Evolutionary conservation across 306 rosid genomes (phyloP).

Genomic region (Fragaria iinumae): DNA sequence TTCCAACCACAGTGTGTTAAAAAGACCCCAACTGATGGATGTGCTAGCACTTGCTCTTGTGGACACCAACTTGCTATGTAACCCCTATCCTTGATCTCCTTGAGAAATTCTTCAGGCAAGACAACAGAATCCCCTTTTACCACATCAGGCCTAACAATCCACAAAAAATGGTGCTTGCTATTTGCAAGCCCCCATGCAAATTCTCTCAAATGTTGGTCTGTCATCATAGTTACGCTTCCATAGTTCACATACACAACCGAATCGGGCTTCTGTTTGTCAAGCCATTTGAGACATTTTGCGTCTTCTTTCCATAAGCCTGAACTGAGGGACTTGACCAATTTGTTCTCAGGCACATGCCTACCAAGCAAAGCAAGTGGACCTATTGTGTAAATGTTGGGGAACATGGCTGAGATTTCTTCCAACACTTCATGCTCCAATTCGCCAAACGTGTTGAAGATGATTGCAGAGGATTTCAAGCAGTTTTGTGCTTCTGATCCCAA

Average conservation of each 20-base stretch:
- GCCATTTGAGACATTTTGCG: conserved; percentile 34
- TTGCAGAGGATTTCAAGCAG: conserved; percentile 34
- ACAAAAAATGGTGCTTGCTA: conserved; percentile 35
- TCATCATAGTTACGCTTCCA: conserved; percentile 37
- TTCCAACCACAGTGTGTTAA: conserved; percentile 67
- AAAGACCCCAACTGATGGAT: conserved; percentile 42
- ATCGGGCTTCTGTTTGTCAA: conserved; percentile 25
- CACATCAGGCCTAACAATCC: conserved; percentile 47
- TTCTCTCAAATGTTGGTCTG: conserved; percentile 36
- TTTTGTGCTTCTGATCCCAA: conserved; percentile 28
- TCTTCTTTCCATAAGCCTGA: conserved; percentile 52
- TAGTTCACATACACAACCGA: conserved; percentile 46
- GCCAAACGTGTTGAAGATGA: conserved; percentile 40
- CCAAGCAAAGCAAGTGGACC: conserved; percentile 40
- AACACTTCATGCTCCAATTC: conserved; percentile 42
- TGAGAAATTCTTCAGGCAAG: conserved; percentile 28
- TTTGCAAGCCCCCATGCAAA: conserved; percentile 54
- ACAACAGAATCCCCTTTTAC: conserved; percentile 28
- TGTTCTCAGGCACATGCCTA: conserved; percentile 22
- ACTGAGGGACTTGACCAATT: conserved; percentile 15
- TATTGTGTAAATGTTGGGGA: conserved; percentile 40
- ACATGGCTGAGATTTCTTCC: conserved; percentile 32
- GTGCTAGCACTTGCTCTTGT: conserved; percentile 40
- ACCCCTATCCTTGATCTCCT: conserved; percentile 41
- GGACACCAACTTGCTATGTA: conserved; percentile 43